Evolutionary conservation across 345 rosid species (phyloP).

Genomic region (Ceriops tagal): DNA sequence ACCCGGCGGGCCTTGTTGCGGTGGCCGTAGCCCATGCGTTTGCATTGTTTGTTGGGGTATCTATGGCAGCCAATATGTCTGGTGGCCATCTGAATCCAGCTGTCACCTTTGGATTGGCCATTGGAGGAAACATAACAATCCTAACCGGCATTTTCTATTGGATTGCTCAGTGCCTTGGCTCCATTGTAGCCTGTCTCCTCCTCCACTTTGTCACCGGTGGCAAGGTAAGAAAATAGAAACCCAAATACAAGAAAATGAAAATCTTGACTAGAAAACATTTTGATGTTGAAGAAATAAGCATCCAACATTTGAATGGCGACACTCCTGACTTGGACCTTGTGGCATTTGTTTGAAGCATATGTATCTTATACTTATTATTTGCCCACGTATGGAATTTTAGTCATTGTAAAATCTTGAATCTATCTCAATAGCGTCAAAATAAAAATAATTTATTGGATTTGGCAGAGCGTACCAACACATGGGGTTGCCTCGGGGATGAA

Average conservation of each 20-base stretch:
- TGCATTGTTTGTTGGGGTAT: conserved; percentile 72
- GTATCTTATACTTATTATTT: no score
- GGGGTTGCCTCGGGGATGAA: conserved; percentile 64
- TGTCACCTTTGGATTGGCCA: conserved; percentile 76
- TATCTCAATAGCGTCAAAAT: neutral
- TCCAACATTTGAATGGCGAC: no score
- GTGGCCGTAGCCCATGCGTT: conserved; percentile 80
- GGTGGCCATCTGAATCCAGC: conserved; percentile 93
- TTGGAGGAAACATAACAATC: conserved; percentile 79
- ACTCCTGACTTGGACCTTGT: no score
- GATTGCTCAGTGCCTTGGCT: conserved; percentile 85
- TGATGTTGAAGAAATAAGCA: no score
- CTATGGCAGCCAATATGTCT: conserved; percentile 80
- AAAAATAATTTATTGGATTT: neutral
- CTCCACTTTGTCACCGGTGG: conserved; percentile 60
- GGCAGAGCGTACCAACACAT: conserved; percentile 76
- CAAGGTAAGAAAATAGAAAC: conserved; percentile 26
- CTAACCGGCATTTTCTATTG: conserved; percentile 77
- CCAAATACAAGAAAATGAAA: no score
- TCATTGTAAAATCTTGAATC: no score
- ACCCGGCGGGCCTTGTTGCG: conserved; percentile 83
- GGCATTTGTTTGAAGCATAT: no score
- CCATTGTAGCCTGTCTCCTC: conserved; percentile 78
- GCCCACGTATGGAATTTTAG: no score
- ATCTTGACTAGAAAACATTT: no score